phyloP scores from a whole-genome alignment of 2,329 filamentous ascomycete genomes.

The Septoria linicola region DNA sequence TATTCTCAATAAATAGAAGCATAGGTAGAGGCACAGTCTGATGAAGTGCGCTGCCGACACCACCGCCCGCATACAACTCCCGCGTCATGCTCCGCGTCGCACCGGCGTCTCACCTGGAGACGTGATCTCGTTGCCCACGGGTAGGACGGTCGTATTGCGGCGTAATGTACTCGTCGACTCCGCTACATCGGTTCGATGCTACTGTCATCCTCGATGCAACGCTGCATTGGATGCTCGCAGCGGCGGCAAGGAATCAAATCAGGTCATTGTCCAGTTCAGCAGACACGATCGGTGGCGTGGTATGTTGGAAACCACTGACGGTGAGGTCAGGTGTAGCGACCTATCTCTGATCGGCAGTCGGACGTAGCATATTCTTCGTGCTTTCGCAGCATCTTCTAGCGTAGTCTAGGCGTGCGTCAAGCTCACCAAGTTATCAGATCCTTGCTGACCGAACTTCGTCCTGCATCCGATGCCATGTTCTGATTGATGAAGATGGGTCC shows the following conservation, averaged over 20 bases:
- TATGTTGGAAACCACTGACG: too few species aligned
- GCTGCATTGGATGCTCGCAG: not conserved
- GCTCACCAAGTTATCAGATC: constrained; percentile 3
- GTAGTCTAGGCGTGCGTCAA: constrained; percentile 19
- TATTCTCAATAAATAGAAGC: too few species aligned
- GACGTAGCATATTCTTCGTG: constrained; percentile 13
- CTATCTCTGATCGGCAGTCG: constrained; percentile 6
- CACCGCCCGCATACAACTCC: not conserved
- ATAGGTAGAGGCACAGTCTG: too few species aligned
- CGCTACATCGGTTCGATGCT: not conserved
- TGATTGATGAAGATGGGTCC: constrained; percentile 6
- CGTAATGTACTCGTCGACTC: not conserved
- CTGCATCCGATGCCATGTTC: constrained; percentile 10
- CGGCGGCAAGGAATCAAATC: too few species aligned
- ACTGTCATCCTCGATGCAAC: not conserved
- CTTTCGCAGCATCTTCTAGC: constrained; percentile 21
- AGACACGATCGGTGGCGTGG: not conserved
- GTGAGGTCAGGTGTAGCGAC: too few species aligned
- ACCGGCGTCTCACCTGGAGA: constrained; percentile 7
- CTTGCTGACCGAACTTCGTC: constrained; percentile 18
- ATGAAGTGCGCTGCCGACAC: not conserved
- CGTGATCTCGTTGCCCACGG: constrained; percentile 2
- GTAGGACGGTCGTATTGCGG: constrained; percentile 4
- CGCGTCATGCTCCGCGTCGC: not conserved
- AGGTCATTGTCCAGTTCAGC: not conserved